phyloP scores from a whole-genome alignment of 2,329 filamentous ascomycete species.

The Scedosporium apiospermum region DNA sequence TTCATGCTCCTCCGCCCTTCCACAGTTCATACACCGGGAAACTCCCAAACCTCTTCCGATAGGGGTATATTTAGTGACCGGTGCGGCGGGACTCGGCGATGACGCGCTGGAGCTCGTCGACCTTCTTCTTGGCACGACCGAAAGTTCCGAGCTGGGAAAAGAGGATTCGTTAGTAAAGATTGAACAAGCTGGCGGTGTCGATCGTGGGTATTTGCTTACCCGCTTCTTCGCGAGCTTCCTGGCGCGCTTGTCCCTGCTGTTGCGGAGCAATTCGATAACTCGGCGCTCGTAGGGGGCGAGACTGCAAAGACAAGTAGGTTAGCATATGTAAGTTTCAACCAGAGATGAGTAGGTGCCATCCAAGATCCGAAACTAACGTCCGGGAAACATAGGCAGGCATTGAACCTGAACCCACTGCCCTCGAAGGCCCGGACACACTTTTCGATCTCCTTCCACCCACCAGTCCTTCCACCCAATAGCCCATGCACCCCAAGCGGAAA shows the following conservation, averaged over 20 bases:
- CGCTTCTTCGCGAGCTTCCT: slow-evolving; percentile 99
- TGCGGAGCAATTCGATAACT: slow-evolving; percentile 97
- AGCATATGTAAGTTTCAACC: slow-evolving; percentile 12
- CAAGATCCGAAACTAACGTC: too few relatives aligned
- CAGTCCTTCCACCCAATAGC: slow-evolving; percentile 6
- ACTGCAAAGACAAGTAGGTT: slow-evolving; percentile 30
- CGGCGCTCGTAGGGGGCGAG: slow-evolving; percentile 95
- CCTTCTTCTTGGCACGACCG: slow-evolving; percentile 98
- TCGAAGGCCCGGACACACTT: not conserved
- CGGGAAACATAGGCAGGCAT: too few relatives aligned
- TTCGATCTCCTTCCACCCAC: not conserved
- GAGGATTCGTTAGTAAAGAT: slow-evolving; percentile 14
- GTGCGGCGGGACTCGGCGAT: slow-evolving; percentile 85
- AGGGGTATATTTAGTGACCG: slow-evolving; percentile 39
- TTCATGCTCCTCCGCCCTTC: not conserved
- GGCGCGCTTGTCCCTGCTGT: slow-evolving; percentile 98
- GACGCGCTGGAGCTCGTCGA: slow-evolving; percentile 96
- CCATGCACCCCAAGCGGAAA: not conserved
- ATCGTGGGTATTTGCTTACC: slow-evolving; percentile 44
- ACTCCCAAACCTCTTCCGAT: not conserved
- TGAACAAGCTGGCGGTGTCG: not conserved
- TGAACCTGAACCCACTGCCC: not conserved
- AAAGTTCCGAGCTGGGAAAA: slow-evolving; percentile 80
- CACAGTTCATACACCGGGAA: not conserved
- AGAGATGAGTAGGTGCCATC: not conserved